Evolutionary conservation across 106 monocot genomes (phyloP).

Genomic region (Narthecium ossifragum): DNA sequence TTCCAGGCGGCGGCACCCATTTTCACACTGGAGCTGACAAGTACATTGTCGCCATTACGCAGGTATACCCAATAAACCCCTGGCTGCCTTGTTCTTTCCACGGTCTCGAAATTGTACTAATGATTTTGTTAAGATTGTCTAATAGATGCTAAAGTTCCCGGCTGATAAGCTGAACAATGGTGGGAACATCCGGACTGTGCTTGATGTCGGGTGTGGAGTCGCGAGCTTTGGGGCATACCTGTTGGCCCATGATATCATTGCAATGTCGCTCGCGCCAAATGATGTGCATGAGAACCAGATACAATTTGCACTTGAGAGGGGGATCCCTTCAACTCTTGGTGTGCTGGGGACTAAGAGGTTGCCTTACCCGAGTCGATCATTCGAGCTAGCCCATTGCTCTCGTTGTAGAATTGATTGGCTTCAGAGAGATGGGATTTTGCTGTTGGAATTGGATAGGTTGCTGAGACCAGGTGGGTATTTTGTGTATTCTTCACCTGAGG

Average conservation of each 20-base stretch:
- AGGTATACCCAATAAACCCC: slow-evolving; percentile 32
- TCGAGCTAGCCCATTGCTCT: slow-evolving; percentile 87
- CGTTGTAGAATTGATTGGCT: slow-evolving; percentile 95
- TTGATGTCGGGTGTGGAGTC: slow-evolving; percentile 90
- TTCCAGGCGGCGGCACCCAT: slow-evolving; percentile 85
- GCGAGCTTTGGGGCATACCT: slow-evolving; percentile 94
- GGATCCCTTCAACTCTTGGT: slow-evolving; percentile 71
- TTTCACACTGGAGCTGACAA: slow-evolving; percentile 77
- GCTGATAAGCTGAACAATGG: slow-evolving; percentile 63
- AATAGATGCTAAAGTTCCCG: slow-evolving; percentile 77
- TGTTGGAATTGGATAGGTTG: slow-evolving; percentile 75
- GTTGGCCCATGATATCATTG: slow-evolving; percentile 48
- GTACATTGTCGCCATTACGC: slow-evolving; percentile 61
- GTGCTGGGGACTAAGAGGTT: slow-evolving; percentile 79
- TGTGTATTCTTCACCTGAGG: slow-evolving; percentile 84
- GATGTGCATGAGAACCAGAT: slow-evolving; percentile 97
- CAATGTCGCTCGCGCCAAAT: slow-evolving; percentile 92
- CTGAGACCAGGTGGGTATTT: slow-evolving; percentile 88
- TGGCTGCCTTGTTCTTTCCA: not conserved
- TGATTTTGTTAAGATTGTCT: not conserved
- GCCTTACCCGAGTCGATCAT: slow-evolving; percentile 77
- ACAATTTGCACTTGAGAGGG: slow-evolving; percentile 92
- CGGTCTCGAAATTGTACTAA: not conserved
- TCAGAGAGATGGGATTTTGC: slow-evolving; percentile 76
- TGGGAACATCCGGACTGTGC: slow-evolving; percentile 64